These are phyloP conservation scores for Yamadazyma atlantica DNA, from an alignment of 1,139 yeast genomes.

Conservation along the genomic window DNA sequence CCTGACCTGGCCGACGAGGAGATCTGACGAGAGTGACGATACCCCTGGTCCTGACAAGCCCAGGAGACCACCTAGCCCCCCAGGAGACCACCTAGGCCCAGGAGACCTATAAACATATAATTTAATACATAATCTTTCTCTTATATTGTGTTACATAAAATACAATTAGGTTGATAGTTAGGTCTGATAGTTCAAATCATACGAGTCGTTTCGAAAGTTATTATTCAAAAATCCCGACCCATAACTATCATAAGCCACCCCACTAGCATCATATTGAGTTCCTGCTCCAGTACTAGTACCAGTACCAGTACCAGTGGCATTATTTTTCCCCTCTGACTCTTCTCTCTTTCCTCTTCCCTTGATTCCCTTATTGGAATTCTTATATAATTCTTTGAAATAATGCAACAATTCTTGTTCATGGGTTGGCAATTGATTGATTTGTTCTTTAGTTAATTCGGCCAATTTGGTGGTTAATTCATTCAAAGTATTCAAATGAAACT, in stretches of 20 bases:
- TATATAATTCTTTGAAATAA: conserved; percentile 79
- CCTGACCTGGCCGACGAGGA: too few relatives aligned
- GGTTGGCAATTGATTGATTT: conserved; percentile 51
- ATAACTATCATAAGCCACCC: not conserved
- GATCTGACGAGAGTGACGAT: too few relatives aligned
- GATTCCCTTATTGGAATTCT: conserved; percentile 86
- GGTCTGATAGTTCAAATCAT: conserved; percentile 1
- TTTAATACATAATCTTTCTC: too few relatives aligned
- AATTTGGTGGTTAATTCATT: conserved; percentile 61
- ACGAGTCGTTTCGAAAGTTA: conserved; percentile 1
- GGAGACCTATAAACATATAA: too few relatives aligned
- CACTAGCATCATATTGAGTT: conserved; percentile 1
- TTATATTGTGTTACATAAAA: conserved; percentile 1
- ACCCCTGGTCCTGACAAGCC: too few relatives aligned
- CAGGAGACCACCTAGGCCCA: too few relatives aligned
- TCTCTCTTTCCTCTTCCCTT: conserved; percentile 74
- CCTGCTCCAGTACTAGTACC: not conserved
- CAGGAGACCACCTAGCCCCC: too few relatives aligned
- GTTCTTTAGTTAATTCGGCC: conserved; percentile 53
- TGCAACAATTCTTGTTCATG: conserved; percentile 68
- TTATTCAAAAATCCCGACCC: not conserved
- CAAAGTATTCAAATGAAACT: conserved; percentile 76
- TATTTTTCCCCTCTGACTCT: conserved; percentile 17
- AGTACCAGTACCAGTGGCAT: not conserved
- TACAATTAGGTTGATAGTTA: too few relatives aligned